Base-by-base conservation (phyloP, 2,329 filamentous ascomycete species). In the Cryphonectria naterciae region DNA sequence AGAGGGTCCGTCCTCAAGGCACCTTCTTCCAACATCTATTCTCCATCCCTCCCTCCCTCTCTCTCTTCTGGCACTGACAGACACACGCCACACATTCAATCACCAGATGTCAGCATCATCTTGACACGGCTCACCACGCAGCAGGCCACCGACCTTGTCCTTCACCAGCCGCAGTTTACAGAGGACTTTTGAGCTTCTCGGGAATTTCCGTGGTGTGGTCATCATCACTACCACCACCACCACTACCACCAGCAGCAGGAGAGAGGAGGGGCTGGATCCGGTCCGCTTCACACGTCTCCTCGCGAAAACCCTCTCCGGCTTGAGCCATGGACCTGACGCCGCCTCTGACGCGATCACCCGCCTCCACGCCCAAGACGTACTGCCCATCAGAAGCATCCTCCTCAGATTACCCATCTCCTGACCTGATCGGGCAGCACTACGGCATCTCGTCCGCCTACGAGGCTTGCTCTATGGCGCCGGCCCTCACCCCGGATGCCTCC, bases 301-400 rank as follows among this genome's bases (percentile, higher is more conserved):
- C 25, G 54, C 25, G 15, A 58, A n/a, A 46, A 49, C 8, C 65
- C 19, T 39, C n/a, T 56, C 41, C 17, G 43, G 17, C 49, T 54
- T 41, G 43, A 71, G 77, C 76, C 79, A 87, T 87, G 85, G 84
- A 85, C 78, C 80, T 83, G 74, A 84, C 84, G 78, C 85, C 85
- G 75, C 84, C 84, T 62, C 79, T 85, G 70, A 84, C 81, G 71
- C 80, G 80, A 76, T 85, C 83, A 72, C 81, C 83, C 39, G 78
- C 79, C 25, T 84, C 83, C 63, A 80, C 83, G 71, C 79, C 81
- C 65, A 80, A 82, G 77, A 85, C 81, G 71, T 84, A 82, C 77
- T 84, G 80, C 76, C 81, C 82, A 65, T 80, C 81, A 52, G 79
- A 81, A 67, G 77, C 79, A 69, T 82, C 83, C 15, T 78, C 80